Evolutionary conservation across 305 asterid species (phyloP).

Genomic region (Vinca major): DNA sequence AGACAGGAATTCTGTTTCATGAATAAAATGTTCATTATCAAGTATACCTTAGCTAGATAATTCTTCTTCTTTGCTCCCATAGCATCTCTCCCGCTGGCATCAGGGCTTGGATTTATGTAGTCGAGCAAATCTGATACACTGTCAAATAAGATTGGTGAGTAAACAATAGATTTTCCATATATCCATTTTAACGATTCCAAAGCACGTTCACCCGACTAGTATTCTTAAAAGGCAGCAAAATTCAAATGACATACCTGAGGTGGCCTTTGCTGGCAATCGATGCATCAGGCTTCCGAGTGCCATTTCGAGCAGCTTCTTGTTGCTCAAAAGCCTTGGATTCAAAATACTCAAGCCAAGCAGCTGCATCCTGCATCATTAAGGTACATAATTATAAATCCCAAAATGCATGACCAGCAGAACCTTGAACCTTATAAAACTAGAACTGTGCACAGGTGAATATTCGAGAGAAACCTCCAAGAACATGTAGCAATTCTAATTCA

Average conservation of each 20-base stretch:
- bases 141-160: slow-evolving; percentile 28
- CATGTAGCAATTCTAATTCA: not conserved
- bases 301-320: slow-evolving; percentile 98
- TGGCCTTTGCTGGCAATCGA: slow-evolving; percentile 99
- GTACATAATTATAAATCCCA: slow-evolving; percentile 12
- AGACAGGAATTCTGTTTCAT: not conserved
- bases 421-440: slow-evolving; percentile 5
- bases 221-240: not conserved
- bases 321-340: slow-evolving; percentile 97
- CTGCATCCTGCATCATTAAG: slow-evolving; percentile 70
- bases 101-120: slow-evolving; percentile 82
- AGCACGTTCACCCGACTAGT: no score
- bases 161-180: slow-evolving; percentile 5
- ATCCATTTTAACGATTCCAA: no score
- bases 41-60: slow-evolving; percentile 51
- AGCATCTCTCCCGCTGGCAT: slow-evolving; percentile 69
- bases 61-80: slow-evolving; percentile 61
- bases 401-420: slow-evolving; percentile 12
- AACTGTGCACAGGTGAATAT: not conserved
- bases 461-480: not conserved
- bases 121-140: slow-evolving; percentile 97
- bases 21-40: slow-evolving; percentile 7
- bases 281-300: slow-evolving; percentile 92
- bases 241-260: slow-evolving; percentile 48
- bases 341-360: slow-evolving; percentile 97